These are phyloP conservation scores for Monoraphidium neglectum DNA, from an alignment of 139 green algal genomes.

Conservation along the genomic window DNA sequence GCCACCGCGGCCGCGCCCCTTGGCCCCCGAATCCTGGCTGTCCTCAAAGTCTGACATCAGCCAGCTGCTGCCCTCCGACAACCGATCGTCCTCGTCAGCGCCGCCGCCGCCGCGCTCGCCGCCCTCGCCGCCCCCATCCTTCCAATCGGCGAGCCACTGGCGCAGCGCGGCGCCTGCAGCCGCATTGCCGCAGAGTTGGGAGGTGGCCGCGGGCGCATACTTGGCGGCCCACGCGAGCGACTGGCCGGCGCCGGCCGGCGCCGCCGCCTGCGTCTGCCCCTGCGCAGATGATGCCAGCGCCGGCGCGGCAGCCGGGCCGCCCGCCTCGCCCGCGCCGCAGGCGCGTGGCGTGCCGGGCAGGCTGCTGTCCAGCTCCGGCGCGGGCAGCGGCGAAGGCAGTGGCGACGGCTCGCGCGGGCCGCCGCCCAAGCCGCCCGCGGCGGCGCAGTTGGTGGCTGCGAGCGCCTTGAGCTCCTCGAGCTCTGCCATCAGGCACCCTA, in stretches of 20 bases:
- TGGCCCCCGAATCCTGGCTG: neutral
- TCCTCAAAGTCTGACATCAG: neutral
- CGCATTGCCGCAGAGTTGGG: constrained; percentile 29
- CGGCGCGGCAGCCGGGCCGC: no score
- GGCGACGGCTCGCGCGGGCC: no score
- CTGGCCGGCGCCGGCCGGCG: neutral
- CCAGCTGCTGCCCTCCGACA: constrained; percentile 21
- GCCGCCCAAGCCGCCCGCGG: no score
- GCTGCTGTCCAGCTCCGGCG: no score
- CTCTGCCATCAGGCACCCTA: no score
- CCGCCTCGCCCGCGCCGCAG: no score
- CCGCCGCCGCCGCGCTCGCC: neutral
- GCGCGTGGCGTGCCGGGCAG: no score
- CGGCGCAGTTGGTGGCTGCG: no score
- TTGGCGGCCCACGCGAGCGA: constrained; percentile 26
- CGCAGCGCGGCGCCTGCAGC: neutral
- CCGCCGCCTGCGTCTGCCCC: no score
- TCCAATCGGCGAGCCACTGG: constrained; percentile 28
- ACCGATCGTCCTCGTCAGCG: neutral
- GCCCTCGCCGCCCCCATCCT: constrained; percentile 5
- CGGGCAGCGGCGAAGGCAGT: no score
- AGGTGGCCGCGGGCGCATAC: constrained; percentile 14
- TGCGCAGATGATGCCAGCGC: no score
- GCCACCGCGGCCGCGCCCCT: neutral
- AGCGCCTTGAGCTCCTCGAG: no score